Evolutionary conservation across 2,329 filamentous ascomycete species (phyloP).

Genomic region (Hypoxylon sp.): DNA sequence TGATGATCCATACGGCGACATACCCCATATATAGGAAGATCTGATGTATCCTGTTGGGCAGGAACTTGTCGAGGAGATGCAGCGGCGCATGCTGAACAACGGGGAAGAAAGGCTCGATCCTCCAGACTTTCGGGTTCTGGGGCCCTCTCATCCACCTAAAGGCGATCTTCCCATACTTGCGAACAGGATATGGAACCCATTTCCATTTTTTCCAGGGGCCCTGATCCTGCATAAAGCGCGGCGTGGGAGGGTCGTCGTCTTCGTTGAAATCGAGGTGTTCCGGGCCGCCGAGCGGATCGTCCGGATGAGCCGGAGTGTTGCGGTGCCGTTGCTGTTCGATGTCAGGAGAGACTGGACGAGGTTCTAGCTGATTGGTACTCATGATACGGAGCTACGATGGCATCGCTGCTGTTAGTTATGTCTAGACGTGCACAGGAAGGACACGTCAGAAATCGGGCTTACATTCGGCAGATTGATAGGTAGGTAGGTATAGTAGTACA

Average conservation of each 20-base stretch:
- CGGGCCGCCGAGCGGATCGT: slow-evolving; percentile 43
- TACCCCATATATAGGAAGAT: slow-evolving; percentile 66
- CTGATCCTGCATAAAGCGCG: slow-evolving; percentile 68
- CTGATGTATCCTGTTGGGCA: slow-evolving; percentile 68
- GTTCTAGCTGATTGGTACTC: slow-evolving; percentile 34
- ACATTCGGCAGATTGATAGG: slow-evolving; percentile 14
- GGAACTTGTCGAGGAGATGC: slow-evolving; percentile 66
- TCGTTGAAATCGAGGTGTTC: slow-evolving; percentile 57
- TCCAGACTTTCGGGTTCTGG: slow-evolving; percentile 57
- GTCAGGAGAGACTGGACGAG: slow-evolving; percentile 38
- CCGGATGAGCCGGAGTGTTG: slow-evolving; percentile 35
- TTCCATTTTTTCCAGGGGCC: slow-evolving; percentile 59
- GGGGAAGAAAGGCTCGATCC: slow-evolving; percentile 70
- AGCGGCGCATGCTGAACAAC: slow-evolving; percentile 73
- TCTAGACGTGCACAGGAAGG: neutral
- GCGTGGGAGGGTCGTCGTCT: slow-evolving; percentile 59
- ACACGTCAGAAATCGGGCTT: slow-evolving; percentile 7
- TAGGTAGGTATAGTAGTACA: too few relatives aligned
- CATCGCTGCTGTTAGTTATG: too few relatives aligned
- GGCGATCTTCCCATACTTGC: slow-evolving; percentile 54
- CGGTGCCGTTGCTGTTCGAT: slow-evolving; percentile 41
- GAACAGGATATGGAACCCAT: slow-evolving; percentile 67
- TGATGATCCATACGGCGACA: slow-evolving; percentile 72
- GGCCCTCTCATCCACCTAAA: slow-evolving; percentile 65
- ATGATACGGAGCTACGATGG: slow-evolving; percentile 31